Base-by-base conservation (phyloP, 192 early-diverging fungal species). In the Pilaira anomala region DNA sequence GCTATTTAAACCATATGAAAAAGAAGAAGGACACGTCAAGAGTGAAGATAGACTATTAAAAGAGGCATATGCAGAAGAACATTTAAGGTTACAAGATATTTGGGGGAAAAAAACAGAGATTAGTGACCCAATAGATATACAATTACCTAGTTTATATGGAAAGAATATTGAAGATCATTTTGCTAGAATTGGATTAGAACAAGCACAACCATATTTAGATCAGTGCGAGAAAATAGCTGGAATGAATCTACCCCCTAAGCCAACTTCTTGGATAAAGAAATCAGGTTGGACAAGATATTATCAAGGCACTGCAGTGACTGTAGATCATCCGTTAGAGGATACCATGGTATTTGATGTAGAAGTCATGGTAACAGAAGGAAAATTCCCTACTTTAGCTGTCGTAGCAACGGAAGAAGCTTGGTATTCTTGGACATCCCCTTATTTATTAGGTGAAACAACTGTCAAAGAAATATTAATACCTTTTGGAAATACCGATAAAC, bases 391-490 rank as follows among this genome's bases (percentile, higher is more conserved):
- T 3, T 77, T 98, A 62, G 97, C 97, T 0, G 79, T 81, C 3
- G 97, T 93, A 0, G 80, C 78, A 16, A 91, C 92, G 0, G 55
- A 63, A 8, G 69, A 77, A 18, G 83, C 83, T 5, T 98, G 97
- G 97, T 98, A 97, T 70, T 75, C 84, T 21, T 98, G 96, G 96
- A 80, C 88, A 16, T 91, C 94, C 18, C 94, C 96, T n/a, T 86
- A 85, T 65, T 65, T 95, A 36, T 41, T 71, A 9, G 82, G 68
- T 9, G 69, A 83, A 14, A 72, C 74, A 24, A 41, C 73, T 12
- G 64, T 76, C 25, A 67, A 77, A 14, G 71, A 78, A 26, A 67
- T 78, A 55, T 69, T 96, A 53, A 86, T 96, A 24, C 87, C 90
- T 11, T 66, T 94, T 18, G 87, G 84, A 18, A 19, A 62, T 8